Evolutionary conservation across 371 early-diverging fungal genomes (phyloP), one percentile per base, ranked within the genome.

Genomic region (Homolaphlyctis polyrhiza): DNA sequence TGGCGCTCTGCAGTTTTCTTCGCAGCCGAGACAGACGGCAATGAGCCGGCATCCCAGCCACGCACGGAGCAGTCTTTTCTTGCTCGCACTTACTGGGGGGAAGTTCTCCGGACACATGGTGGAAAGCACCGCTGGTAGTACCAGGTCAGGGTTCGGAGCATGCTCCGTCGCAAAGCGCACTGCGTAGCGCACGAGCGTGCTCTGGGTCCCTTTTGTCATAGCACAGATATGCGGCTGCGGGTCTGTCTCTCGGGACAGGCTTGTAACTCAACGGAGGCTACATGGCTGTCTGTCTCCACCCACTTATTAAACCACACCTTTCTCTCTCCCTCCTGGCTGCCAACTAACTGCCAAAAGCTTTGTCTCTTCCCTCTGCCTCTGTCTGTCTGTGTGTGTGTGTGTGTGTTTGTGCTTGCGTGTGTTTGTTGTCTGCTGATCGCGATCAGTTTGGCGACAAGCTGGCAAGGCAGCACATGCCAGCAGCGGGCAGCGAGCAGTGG

Each of bases 181-280:
- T 51, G 6, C 8, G 11, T 6, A 28, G 25, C 32, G 52, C 16
- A 45, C 23, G 45, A 45, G 52, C 32, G 52, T 11, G 11, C 32
- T 11, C 25, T 14, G 32, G 52, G 25, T 14, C 6, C 27, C 14
- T 8, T 51, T 32, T 51, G 52, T 51, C 52, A 51, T 51, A 51
- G 52, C 52, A 51, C 52, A 51, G 52, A 14, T 51, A 51, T 51
- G 52, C 32, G 52, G 27, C 52, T 51, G 52, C 52, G 32, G 52
- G 25, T 51, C 32, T 21, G 52, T 51, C 8, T 21, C 8, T 51
- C 8, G 8, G 52, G 32, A 6, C 11, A 27, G 11, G 25, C 14
- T 27, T 51, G 52, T 51, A 6, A 51, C 52, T 51, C 52, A 51
- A 51, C 52, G 52, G 27, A 27, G 52, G 14, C 27, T 51, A 51